Evolutionary conservation across 139 green algal species (phyloP), one percentile per base, ranked within the genome.

Genomic region (Coelastrella sp.): DNA sequence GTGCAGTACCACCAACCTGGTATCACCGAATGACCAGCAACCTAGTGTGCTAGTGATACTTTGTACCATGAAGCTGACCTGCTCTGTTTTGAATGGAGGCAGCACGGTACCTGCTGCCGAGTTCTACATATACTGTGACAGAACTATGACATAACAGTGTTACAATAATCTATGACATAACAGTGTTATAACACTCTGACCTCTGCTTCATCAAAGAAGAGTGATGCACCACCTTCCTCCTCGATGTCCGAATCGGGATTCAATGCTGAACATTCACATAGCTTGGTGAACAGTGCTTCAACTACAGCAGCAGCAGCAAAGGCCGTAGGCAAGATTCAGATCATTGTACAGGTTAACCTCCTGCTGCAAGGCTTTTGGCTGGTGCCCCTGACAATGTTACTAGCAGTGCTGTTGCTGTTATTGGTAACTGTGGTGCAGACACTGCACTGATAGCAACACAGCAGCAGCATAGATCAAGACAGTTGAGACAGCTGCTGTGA

Each of bases 121-220:
- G 61, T 71, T 71, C 61, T 71, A 0, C 61, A 13, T 71, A 2
- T 71, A 13, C 3, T 71, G 8, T 71, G 0, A 71, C 11, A 2
- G 10, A 71, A 13, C 1, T 0, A 71, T 71, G 61, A 71, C 61
- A 71, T 71, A 13, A n/a, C n/a, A n/a, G n/a, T n/a, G n/a, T n/a
- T n/a, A n/a, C n/a, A n/a, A n/a, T n/a, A n/a, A n/a, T n/a, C n/a
- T n/a, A n/a, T n/a, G n/a, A n/a, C n/a, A n/a, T n/a, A n/a, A 71
- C 8, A 13, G 10, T 71, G 8, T 71, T 10, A 19, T 71, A 71
- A 71, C 61, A 71, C 3, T 1, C 61, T 19, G 61, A 57, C 81
- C 92, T 94, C 92, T 20, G 90, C 92, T 77, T 94, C 92, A 71
- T 94, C 90, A 86, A 94, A 94, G 88, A 92, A 94, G 7, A 94